Base-by-base conservation (phyloP, 2,329 filamentous ascomycete genomes). In the Zasmidium citrigriseum region DNA sequence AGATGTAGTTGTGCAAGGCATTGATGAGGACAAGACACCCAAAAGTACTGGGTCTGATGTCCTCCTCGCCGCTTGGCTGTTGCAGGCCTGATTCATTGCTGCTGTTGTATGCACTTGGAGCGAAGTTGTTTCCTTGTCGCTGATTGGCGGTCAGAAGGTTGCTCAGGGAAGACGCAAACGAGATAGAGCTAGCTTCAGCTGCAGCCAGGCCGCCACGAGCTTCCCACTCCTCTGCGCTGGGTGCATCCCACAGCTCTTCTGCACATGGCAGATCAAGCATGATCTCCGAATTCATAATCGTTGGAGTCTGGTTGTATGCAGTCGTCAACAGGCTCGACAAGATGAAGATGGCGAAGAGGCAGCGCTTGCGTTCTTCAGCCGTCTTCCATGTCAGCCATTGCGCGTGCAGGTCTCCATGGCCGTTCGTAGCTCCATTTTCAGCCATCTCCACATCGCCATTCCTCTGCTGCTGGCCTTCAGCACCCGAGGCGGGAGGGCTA, bases 1-100 rank as follows among this genome's bases (percentile, higher is more conserved):
- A 98, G 46, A 98, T 97, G 74, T 96, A 97, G 67, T 97, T 97
- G 77, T 98, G 95, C 22, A 98, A 81, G 2, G 95, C 93, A 71
- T 96, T 93, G 72, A 98, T 97, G 62, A 99, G 78, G 4, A 97
- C 84, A 25, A 97, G 81, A 72, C 92, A 96, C 9, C 93, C 95
- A 72, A 96, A 96, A 0, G 92, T 93, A 76, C 93, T 97, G 0
- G 92, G 91, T 64, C 85, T 86, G 49, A 95, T 80, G 29, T 91
- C 86, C 54, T 80, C 86, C 63, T 83, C 79, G 2, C 62, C 56
- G 12, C 14, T 54, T 9, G 5, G 34, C 48, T 55, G 52, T 55
- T 54, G 38, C 54, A 46, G 29, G 27, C 23, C 55, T 38, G 51
- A 50, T 24, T 53, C 57, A 51, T 64, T 66, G 56, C 58, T 65